Evolutionary conservation across 148 eudicot species (phyloP), one percentile per base, ranked within the genome.

Genomic region (Pouteria glomerata): DNA sequence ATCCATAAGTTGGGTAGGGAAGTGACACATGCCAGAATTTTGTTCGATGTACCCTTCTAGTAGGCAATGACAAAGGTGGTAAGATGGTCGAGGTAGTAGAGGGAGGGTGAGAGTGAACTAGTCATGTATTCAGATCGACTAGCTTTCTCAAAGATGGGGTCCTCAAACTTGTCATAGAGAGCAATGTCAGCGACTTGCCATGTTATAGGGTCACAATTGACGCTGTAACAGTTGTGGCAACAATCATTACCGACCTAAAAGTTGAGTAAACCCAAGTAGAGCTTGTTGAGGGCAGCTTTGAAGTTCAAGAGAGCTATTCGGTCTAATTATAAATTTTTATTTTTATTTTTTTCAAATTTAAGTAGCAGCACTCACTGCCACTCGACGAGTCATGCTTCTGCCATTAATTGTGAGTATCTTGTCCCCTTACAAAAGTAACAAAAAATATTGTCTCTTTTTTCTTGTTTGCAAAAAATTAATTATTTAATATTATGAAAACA

Each of bases 61-160:
- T 90, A 92, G 69, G 96, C 96, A 57, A 90, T 75, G 26, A 90
- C 63, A 19, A 90, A 84, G 21, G 82, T 81, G 13, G 82, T 81
- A 58, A 90, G 90, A 4, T 75, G 68, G 79, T 90, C 87, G 37
- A 90, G 96, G 10, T 66, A 45, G 80, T 92, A 90, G 67, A 88
- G 26, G 6, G 84, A 80, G 2, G 84, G 82, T 13, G 92, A 84
- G 65, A 90, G 66, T 0, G 89, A 79, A 45, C 96, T 92, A 60
- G 89, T 82, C 96, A 90, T 90, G 84, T 71, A 88, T 6, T 92
- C 96, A 44, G 96, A 64, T 48, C 87, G 82, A 12, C 91, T 88
- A 39, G 89, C 66, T 39, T 80, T 87, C 35, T 78, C 72, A 62
- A 88, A 79, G 15, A 87, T 82, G n/a, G 87, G 87, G 70, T 90